phyloP scores from a whole-genome alignment of 768 basidiomycete genomes.

The Pulveroboletus sp. region DNA sequence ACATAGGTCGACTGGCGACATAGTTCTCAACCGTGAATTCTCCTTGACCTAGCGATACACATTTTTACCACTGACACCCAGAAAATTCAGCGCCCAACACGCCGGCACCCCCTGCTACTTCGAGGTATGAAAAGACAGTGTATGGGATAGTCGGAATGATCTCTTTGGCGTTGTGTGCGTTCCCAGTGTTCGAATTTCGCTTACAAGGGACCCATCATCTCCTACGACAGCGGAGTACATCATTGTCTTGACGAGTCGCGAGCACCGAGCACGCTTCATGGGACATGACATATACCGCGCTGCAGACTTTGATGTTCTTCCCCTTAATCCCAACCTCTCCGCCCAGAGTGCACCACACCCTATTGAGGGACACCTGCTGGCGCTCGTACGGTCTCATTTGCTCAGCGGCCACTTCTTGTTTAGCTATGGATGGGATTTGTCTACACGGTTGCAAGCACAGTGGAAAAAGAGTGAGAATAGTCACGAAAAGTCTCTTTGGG shows the following conservation, averaged over 20 bases:
- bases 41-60: neutral
- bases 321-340: constrained; percentile 69
- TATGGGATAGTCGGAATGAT: constrained; percentile 76
- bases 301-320: constrained; percentile 87
- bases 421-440: constrained; percentile 88
- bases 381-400: constrained; percentile 82
- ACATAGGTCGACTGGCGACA: constrained; percentile 69
- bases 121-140: constrained; percentile 58
- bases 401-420: constrained; percentile 79
- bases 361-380: constrained; percentile 83
- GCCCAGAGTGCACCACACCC: constrained; percentile 69
- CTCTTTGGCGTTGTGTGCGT: constrained; percentile 69
- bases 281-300: constrained; percentile 86
- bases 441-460: constrained; percentile 81
- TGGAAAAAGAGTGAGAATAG: constrained; percentile 52
- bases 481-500: constrained; percentile 61
- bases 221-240: constrained; percentile 78
- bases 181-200: neutral
- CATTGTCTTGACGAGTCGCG: constrained; percentile 80
- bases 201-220: neutral
- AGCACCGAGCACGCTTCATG: constrained; percentile 72
- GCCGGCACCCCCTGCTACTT: constrained; percentile 48
- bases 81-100: constrained; percentile 45
- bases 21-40: constrained; percentile 60
- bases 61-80: neutral